Base-by-base conservation (phyloP, 139 green algal species). In the Chlamydomonas urium region DNA sequence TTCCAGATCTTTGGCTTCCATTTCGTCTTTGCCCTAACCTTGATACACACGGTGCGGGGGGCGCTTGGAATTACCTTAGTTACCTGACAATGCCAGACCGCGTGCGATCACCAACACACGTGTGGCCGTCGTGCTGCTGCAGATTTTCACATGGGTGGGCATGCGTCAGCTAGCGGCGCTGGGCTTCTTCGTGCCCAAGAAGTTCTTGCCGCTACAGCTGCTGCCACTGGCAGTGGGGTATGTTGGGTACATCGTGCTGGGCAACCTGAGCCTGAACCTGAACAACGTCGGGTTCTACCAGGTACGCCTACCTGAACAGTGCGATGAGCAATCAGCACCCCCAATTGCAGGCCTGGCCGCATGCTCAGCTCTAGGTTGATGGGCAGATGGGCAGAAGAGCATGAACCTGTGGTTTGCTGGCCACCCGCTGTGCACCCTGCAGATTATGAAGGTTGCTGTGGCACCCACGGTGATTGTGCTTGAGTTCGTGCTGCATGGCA, bases 161-260 rank as follows among this genome's bases (percentile, higher is more conserved):
- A 77, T 76, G 75, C 60, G 47, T 4, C 23, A 76, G n/a, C 70
- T 76, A 36, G 38, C 47, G 4, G 2, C 5, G 2, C 6, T 79
- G 29, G 72, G 74, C 1, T 69, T 88, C 17, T 91, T 90, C 72
- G 71, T 82, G 50, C 71, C 42, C 1, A 91, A 88, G 60, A 47
- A 37, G 8, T 67, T 93, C 8, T 71, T 76, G 23, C 68, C 58
- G 45, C 19, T 26, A 4, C 73, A 83, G 50, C 57, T 92, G n/a
- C 28, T 83, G 35, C 79, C 83, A 2, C 36, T 97, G 1, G 91
- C 91, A 1, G 75, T 83, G 0, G 89, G 86, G 0, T 97, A 90
- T 47, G 88, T 97, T 1, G 90, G 79, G 5, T 97, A 97, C 75
- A 93, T 97, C 23, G 88, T 96, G 10, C 73, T 94, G 2, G 88